phyloP scores from a whole-genome alignment of 345 rosid genomes.

The Corymbia maculata region DNA sequence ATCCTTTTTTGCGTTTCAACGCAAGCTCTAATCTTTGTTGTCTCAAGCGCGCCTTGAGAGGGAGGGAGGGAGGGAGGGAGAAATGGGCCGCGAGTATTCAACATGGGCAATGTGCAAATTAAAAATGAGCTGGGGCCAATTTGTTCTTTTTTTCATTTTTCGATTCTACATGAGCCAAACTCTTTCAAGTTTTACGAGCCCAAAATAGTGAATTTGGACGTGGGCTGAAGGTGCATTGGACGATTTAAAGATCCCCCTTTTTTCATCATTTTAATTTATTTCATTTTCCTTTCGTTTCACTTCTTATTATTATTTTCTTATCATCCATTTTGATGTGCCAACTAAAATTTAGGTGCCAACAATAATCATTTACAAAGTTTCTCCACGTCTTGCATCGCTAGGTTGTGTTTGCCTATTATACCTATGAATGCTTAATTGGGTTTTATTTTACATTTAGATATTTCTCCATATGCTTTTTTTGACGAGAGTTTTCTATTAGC shows the following conservation, averaged over 20 bases:
- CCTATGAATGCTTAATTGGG: neutral
- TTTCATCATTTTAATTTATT: neutral
- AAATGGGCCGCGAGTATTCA: too few relatives aligned
- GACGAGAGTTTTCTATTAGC: neutral
- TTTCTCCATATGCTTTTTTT: neutral
- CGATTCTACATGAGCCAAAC: neutral
- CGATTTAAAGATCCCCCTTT: neutral
- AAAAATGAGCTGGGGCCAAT: neutral
- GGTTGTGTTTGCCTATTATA: neutral
- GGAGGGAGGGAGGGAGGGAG: too few relatives aligned
- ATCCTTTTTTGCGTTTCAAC: too few relatives aligned
- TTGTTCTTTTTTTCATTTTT: accelerated
- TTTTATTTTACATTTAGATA: neutral
- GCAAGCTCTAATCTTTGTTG: too few relatives aligned
- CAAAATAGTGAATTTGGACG: neutral
- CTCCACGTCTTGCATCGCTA: neutral
- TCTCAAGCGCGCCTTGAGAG: too few relatives aligned
- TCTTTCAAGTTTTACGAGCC: neutral
- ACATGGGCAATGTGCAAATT: neutral
- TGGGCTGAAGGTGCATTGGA: neutral
- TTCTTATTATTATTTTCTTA: neutral
- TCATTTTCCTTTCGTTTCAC: neutral
- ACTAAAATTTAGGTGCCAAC: neutral
- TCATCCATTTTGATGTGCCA: neutral
- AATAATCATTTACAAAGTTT: neutral